Evolutionary conservation across 305 asterid species (phyloP), one percentile per base, ranked within the genome.

Genomic region (Plantago coronopus): DNA sequence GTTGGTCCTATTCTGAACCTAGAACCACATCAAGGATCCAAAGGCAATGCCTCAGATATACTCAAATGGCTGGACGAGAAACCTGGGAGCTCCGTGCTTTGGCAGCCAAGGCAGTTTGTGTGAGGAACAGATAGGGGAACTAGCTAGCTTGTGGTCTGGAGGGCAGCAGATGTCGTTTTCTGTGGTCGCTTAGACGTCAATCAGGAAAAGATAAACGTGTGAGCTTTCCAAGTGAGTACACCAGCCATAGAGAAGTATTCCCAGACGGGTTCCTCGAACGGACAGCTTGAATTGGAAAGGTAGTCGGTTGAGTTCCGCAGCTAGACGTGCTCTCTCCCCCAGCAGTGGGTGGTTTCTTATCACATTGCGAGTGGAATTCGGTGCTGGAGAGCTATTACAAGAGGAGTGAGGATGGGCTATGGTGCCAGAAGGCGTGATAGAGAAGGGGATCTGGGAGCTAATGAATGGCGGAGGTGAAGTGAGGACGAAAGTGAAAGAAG

Each of bases 261-360:
- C 91, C 91, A 3, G 69, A 64, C 29, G 90, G 88, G 38, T 85
- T 85, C 61, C 11, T 73, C 18, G 61, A 72, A 49, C 51, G 82
- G 4, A 81, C 73, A 0, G 17, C n/a, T 4, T 72, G 66, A 0
- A 21, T 38, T 0, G 94, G 94, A 9, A 80, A 48, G 23, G 84
- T 85, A 22, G 64, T 82, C 3, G 94, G 90, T 15, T 83, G 94
- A 90, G 90, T 84, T 0, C 79, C 90, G 1, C 88, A 83, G 17
- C 38, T 46, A 50, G 80, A 71, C 1, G 72, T 81, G 8, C 17
- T 85, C 31, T 62, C 80, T 0, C 84, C 83, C 58, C 67, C 48
- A 0, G 73, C 95, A 1, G 74, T 76, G 42, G 90, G 88, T 0
- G 89, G 85, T 0, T 82, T 85, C 5, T 78, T 84, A 9, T 82